Evolutionary conservation across 2,329 filamentous ascomycete genomes (phyloP).

Genomic region (Fusarium gaditjirri): DNA sequence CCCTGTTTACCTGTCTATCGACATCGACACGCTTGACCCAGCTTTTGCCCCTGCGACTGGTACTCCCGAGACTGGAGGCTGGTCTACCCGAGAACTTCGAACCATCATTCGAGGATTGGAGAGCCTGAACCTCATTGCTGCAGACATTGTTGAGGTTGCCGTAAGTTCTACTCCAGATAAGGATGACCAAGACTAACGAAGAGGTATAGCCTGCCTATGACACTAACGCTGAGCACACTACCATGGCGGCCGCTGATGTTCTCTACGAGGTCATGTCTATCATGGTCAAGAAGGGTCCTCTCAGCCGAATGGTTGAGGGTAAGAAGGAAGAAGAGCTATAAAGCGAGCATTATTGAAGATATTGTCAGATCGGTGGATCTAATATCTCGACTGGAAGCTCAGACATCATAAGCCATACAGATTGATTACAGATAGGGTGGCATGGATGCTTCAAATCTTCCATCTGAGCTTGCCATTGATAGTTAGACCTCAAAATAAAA

Average conservation of each 20-base stretch:
- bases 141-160: constrained; percentile 77
- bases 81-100: constrained; percentile 77
- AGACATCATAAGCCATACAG: too few species aligned
- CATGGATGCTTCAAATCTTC: too few species aligned
- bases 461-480: neutral
- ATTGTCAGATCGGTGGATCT: too few species aligned
- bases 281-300: constrained; percentile 82
- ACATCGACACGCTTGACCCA: constrained; percentile 86
- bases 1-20: constrained; percentile 84
- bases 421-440: too few species aligned
- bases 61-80: constrained; percentile 80
- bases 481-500: constrained; percentile 29
- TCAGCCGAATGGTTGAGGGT: constrained; percentile 59
- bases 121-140: constrained; percentile 74
- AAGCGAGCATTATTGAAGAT: too few species aligned
- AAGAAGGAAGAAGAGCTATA: constrained; percentile 21
- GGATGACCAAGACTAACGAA: neutral
- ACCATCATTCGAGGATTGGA: constrained; percentile 77
- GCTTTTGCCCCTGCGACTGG: constrained; percentile 82
- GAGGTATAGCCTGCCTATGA: constrained; percentile 69
- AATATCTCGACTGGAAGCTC: too few species aligned
- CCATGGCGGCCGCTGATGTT: constrained; percentile 77
- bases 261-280: constrained; percentile 83
- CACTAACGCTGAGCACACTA: constrained; percentile 77
- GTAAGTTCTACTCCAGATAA: constrained; percentile 24